Percentiles rank a stretch among this genome's conserved stretches.
Evolutionary conservation across 257 asterid species (phyloP).

Genomic region (Jasminum sambac): DNA sequence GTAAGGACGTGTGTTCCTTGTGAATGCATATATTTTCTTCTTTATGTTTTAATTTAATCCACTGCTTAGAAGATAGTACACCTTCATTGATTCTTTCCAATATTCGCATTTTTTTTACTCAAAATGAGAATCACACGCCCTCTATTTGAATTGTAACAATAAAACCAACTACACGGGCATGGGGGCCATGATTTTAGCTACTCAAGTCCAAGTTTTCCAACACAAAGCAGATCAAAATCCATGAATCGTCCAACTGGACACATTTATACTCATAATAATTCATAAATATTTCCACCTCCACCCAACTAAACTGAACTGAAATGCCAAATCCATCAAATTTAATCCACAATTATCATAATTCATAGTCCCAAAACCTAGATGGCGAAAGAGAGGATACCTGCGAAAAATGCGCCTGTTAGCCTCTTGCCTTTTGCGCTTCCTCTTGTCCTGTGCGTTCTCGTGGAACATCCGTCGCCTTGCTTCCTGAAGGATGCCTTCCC

Average conservation of each 20-base stretch:
- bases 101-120: not conserved
- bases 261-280: not conserved
- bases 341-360: not conserved
- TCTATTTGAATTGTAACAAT: not conserved
- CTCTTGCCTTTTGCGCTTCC: constrained; percentile 78
- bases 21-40: not conserved
- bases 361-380: not conserved
- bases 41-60: constrained; percentile 1
- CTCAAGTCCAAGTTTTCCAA: not conserved
- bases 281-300: not conserved
- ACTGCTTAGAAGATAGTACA: not conserved
- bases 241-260: not conserved
- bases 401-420: constrained; percentile 90
- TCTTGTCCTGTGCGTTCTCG: constrained; percentile 82
- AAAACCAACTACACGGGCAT: not conserved
- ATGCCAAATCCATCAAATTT: not conserved
- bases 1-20: not conserved
- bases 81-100: not conserved
- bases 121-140: not conserved
- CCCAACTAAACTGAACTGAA: not conserved
- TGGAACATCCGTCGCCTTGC: constrained; percentile 68
- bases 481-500: constrained; percentile 88
- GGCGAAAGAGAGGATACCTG: constrained; percentile 40
- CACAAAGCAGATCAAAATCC: not conserved
- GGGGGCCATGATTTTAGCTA: not conserved